Evolutionary conservation across 2,329 filamentous ascomycete genomes (phyloP).

Genomic region (Sporothrix euskadiensis): DNA sequence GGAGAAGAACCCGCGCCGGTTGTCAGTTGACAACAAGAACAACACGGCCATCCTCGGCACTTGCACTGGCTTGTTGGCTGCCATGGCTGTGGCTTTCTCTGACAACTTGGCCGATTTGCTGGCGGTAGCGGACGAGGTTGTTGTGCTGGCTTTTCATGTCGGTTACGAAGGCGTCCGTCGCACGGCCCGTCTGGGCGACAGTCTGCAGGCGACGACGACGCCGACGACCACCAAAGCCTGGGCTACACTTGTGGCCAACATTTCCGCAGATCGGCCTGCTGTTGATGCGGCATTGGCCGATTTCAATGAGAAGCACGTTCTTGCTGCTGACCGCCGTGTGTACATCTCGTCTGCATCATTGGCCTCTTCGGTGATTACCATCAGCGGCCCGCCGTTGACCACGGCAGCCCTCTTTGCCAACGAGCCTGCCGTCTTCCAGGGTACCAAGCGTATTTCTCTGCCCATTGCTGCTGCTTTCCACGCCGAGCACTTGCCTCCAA

Average conservation of each 20-base stretch:
- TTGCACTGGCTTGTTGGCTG: constrained; percentile 68
- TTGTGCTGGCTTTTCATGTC: constrained; percentile 62
- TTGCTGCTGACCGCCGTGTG: not conserved
- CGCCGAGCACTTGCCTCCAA: not conserved
- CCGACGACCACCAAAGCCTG: not conserved
- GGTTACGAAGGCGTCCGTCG: constrained; percentile 2
- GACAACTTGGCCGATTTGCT: constrained; percentile 63
- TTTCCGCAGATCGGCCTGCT: not conserved
- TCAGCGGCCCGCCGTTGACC: not conserved
- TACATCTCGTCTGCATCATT: constrained; percentile 1
- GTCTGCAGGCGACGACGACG: too few relatives aligned
- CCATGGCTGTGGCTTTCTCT: constrained; percentile 63
- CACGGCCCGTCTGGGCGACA: not conserved
- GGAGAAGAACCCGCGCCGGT: constrained; percentile 53
- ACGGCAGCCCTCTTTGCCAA: not conserved
- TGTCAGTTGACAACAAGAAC: constrained; percentile 47
- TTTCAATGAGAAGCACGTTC: not conserved
- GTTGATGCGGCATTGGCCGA: not conserved
- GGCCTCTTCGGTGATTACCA: not conserved
- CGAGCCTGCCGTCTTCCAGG: not conserved
- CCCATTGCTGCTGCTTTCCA: not conserved
- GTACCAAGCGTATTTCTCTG: not conserved
- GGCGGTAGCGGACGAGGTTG: constrained; percentile 62
- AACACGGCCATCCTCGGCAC: constrained; percentile 63
- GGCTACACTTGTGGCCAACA: constrained; percentile 11